Conservation (phyloP, 805 yeast genomes). For the Grigorovia transvaalensis region DNA sequence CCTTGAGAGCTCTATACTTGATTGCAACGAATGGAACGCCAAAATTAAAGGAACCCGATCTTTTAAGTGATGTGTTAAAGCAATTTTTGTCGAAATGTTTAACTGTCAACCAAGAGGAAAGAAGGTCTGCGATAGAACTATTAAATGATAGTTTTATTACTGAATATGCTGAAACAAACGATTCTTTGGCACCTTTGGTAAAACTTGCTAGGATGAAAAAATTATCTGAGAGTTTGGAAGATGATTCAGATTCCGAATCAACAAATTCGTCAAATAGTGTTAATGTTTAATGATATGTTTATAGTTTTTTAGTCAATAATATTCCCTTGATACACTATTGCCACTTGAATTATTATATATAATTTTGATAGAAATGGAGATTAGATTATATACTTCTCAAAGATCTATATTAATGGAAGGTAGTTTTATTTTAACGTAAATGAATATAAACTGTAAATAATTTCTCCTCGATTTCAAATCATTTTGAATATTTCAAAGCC, state of each 20-base stretch:
- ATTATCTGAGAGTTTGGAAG: conserved; percentile 4
- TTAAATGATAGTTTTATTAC: conserved; percentile 54
- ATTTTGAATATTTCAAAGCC: too few species aligned
- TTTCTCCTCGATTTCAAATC: too few species aligned
- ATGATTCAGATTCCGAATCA: conserved; percentile 1
- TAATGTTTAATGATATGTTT: neutral
- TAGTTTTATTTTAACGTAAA: neutral
- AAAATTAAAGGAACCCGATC: conserved; percentile 77
- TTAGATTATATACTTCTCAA: neutral
- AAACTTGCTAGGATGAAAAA: conserved; percentile 5
- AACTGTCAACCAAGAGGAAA: conserved; percentile 69
- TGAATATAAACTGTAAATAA: neutral
- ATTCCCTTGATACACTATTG: neutral
- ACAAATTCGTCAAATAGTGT: neutral
- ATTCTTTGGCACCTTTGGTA: conserved; percentile 61
- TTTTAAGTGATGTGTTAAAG: conserved; percentile 54
- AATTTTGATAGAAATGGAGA: neutral
- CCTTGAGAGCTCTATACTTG: conserved; percentile 82
- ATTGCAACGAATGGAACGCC: conserved; percentile 98
- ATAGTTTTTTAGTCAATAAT: neutral
- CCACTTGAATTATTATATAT: neutral
- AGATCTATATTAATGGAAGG: neutral
- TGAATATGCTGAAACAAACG: conserved; percentile 47
- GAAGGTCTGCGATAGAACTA: conserved; percentile 70
- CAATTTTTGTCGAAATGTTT: conserved; percentile 67